phyloP scores from a whole-genome alignment of 2,329 filamentous ascomycete genomes.

The Exserohilum turcica region DNA sequence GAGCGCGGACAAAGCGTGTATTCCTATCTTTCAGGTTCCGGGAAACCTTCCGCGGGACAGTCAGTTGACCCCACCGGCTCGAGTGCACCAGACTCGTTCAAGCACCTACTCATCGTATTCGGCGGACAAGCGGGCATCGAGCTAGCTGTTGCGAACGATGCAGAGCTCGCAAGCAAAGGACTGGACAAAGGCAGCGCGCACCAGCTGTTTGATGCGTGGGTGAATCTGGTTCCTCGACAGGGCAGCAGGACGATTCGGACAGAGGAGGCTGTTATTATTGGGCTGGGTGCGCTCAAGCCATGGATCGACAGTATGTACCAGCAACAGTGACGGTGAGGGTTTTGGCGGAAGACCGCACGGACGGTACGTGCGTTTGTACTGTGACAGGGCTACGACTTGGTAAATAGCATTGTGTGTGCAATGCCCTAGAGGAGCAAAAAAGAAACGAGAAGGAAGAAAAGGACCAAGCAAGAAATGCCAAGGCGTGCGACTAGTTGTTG shows the following conservation, averaged over 20 bases:
- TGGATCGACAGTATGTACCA: conserved; percentile 36
- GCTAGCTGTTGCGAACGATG: conserved; percentile 69
- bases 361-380: neutral
- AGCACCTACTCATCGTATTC: conserved; percentile 78
- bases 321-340: neutral
- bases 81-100: conserved; percentile 55
- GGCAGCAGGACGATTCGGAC: conserved; percentile 82
- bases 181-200: conserved; percentile 67
- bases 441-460: too few species aligned
- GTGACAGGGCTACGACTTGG: neutral
- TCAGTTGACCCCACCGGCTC: neutral
- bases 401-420: too few species aligned
- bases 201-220: conserved; percentile 81
- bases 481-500: too few species aligned
- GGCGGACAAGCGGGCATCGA: conserved; percentile 82
- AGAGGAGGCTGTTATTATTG: conserved; percentile 82
- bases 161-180: conserved; percentile 63
- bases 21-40: conserved; percentile 35
- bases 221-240: conserved; percentile 79
- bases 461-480: too few species aligned
- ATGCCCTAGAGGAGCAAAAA: too few species aligned
- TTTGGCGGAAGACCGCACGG: too few species aligned
- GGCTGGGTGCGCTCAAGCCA: conserved; percentile 68
- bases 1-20: conserved; percentile 67
- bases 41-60: neutral